Evolutionary conservation across 78 protist genomes (phyloP), one percentile per base, ranked within the genome.

Genomic region (Speleostelium caveatum): DNA sequence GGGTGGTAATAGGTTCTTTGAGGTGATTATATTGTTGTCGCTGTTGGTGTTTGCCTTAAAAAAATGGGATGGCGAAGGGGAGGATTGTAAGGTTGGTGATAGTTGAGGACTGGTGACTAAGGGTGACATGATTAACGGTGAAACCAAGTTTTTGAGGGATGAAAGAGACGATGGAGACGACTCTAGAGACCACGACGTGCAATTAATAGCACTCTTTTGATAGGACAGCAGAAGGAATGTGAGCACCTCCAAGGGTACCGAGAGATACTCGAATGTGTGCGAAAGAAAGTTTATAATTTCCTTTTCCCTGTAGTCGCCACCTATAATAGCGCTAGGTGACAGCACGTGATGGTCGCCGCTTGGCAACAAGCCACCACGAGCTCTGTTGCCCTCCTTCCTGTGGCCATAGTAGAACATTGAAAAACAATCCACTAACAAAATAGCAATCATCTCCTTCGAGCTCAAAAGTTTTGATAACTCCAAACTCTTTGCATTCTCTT

Each of bases 341-440:
- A 19, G 49, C 1, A 32, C 10, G 30, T 49, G 19, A 49, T 49
- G 30, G 19, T 19, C 22, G 12, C 22, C 28, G 12, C 33, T 68
- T n/a, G 39, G 14, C 16, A 36, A 24, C 8, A 30, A 21, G 17
- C 36, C 73, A 22, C 53, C 49, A 22, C 22, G 26, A 35, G 22
- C 53, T 2, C 26, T 16, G n/a, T 33, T 45, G 30, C 16, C 12
- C 26, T 41, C 26, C 36, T 71, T 12, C 38, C 42, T 71, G n/a
- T 71, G 59, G 19, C 41, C 38, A n/a, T n/a, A n/a, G 49, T 71
- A 51, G 30, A 71, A 71, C 26, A 49, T 71, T 71, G 77, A 71
- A 39, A 79, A 79, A 56, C 78, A 32, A 35, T 79, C 88, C 6
- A 79, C 88, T 1, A 79, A 55, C 35, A 79, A 38, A 16, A 79